These are phyloP conservation scores for Fusarium continuum DNA, from an alignment of 2,329 filamentous ascomycete species.

Conservation along the genomic window DNA sequence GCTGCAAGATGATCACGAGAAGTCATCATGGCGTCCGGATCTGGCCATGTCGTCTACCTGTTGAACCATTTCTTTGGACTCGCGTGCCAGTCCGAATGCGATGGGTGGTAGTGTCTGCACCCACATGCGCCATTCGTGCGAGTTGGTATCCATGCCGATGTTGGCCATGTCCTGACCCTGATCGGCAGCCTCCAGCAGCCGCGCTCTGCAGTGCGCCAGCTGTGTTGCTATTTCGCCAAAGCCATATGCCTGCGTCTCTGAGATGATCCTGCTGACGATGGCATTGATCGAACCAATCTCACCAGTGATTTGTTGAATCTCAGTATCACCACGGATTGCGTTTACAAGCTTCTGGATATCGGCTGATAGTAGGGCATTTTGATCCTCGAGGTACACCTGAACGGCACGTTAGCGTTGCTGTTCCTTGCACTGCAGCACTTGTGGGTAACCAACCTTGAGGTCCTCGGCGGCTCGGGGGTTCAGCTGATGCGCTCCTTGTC, in stretches of 20 bases:
- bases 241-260: slow-evolving; percentile 68
- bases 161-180: slow-evolving; percentile 68
- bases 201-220: slow-evolving; percentile 70
- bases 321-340: slow-evolving; percentile 72
- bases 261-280: slow-evolving; percentile 75
- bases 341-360: slow-evolving; percentile 84
- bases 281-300: slow-evolving; percentile 76
- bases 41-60: slow-evolving; percentile 52
- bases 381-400: slow-evolving; percentile 82
- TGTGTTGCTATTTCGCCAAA: slow-evolving; percentile 63
- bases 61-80: slow-evolving; percentile 76
- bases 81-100: slow-evolving; percentile 85
- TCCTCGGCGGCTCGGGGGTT: slow-evolving; percentile 58
- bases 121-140: slow-evolving; percentile 69
- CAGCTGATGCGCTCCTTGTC: slow-evolving; percentile 50
- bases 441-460: slow-evolving; percentile 52
- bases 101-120: slow-evolving; percentile 80
- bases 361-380: slow-evolving; percentile 80
- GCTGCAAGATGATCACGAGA: slow-evolving; percentile 51
- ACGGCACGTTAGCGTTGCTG: slow-evolving; percentile 1
- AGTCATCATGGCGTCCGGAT: slow-evolving; percentile 54
- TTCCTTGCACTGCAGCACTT: not conserved
- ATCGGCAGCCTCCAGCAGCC: slow-evolving; percentile 70
- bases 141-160: slow-evolving; percentile 57
- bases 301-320: slow-evolving; percentile 71